Conservation (phyloP, 2,329 filamentous ascomycete species). For the Aspergillus pseudoviridinutans region DNA sequence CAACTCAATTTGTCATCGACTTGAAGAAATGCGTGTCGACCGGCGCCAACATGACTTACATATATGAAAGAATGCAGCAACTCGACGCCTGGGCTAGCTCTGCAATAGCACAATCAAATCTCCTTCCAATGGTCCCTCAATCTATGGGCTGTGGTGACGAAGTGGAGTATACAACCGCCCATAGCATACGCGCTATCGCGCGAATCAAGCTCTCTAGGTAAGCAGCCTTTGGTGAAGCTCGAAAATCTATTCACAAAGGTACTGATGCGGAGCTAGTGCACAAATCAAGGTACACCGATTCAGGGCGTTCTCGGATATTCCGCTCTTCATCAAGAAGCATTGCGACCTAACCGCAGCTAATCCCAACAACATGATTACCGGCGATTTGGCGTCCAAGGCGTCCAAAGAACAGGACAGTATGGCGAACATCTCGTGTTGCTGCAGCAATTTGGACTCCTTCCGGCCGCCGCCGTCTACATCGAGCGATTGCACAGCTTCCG, state of each 20-base stretch:
- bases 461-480: slow-evolving; percentile 22
- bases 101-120: slow-evolving; percentile 31
- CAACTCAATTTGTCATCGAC: slow-evolving; percentile 40
- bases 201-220: slow-evolving; percentile 45
- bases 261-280: slow-evolving; percentile 28
- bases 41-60: slow-evolving; percentile 33
- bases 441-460: slow-evolving; percentile 27
- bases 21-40: slow-evolving; percentile 37
- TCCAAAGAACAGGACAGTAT: slow-evolving; percentile 18
- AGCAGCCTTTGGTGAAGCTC: neutral
- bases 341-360: slow-evolving; percentile 40
- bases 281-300: slow-evolving; percentile 47
- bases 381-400: slow-evolving; percentile 10
- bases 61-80: slow-evolving; percentile 41
- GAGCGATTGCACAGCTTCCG: slow-evolving; percentile 31
- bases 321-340: slow-evolving; percentile 44
- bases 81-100: slow-evolving; percentile 39
- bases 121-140: slow-evolving; percentile 22
- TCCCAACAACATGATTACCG: slow-evolving; percentile 8
- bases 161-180: slow-evolving; percentile 35
- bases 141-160: slow-evolving; percentile 23
- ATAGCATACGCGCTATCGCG: slow-evolving; percentile 39
- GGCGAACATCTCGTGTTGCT: slow-evolving; percentile 30
- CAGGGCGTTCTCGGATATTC: slow-evolving; percentile 44
- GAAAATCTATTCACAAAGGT: neutral